Conservation (phyloP, 2,329 filamentous ascomycete genomes). For the Sporothrix variecibatus region DNA sequence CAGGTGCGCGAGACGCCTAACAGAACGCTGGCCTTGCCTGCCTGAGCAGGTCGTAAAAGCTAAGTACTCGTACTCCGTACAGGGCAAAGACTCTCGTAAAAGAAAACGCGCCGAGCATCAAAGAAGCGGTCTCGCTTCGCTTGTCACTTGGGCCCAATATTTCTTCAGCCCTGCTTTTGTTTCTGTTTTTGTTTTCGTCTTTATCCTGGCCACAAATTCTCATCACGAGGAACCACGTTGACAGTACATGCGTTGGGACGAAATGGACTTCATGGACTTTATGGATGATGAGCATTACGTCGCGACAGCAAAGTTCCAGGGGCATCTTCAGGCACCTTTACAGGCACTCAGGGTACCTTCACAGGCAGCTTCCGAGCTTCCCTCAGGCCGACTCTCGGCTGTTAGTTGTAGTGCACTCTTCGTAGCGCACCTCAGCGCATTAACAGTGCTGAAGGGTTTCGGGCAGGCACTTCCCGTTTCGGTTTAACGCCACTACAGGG, state of each 20-base stretch:
- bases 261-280: no score
- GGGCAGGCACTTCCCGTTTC: constrained; percentile 4
- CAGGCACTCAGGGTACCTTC: no score
- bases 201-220: not conserved
- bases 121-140: not conserved
- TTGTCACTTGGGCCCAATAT: not conserved
- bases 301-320: no score
- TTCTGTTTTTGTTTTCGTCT: not conserved
- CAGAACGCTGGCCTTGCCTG: not conserved
- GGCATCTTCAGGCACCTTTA: not conserved
- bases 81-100: not conserved
- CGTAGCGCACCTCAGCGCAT: not conserved
- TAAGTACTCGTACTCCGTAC: no score
- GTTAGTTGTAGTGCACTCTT: not conserved
- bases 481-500: not conserved
- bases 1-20: not conserved
- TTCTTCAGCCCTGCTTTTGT: not conserved
- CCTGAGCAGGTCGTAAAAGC: not conserved
- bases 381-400: not conserved
- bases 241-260: no score
- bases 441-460: not conserved
- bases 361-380: not conserved
- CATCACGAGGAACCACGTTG: no score
- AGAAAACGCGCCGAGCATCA: not conserved
- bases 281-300: no score